phyloP scores from a whole-genome alignment of 495 filamentous ascomycete genomes.

The Trichocladium uniseriatum region DNA sequence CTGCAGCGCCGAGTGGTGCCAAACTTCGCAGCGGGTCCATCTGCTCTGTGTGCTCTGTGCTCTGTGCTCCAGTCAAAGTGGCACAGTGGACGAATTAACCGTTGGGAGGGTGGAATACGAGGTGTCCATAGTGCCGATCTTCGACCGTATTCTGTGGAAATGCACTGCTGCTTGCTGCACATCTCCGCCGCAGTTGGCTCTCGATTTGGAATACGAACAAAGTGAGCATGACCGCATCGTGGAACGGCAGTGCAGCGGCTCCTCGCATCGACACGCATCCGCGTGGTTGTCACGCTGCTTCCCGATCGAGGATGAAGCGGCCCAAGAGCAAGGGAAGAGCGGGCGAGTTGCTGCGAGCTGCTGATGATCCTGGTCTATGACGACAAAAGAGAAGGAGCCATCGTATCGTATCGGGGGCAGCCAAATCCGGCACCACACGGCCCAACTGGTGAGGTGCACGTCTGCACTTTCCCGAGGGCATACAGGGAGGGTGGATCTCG shows the following conservation, averaged over 20 bases:
- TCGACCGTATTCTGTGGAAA: background rate
- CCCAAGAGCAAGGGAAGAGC: no score
- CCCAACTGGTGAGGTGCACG: background rate
- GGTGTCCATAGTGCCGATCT: conserved; percentile 5
- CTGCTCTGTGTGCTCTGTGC: no score
- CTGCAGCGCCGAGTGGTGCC: background rate
- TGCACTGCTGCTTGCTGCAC: background rate
- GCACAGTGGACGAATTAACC: background rate
- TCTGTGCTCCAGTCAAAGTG: background rate
- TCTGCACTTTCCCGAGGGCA: background rate
- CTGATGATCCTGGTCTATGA: background rate
- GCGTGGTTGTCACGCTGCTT: background rate
- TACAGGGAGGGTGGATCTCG: background rate
- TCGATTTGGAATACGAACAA: background rate
- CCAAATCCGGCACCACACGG: background rate
- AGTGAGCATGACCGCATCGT: background rate
- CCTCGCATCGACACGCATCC: background rate
- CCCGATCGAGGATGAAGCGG: background rate
- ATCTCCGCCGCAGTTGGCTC: background rate
- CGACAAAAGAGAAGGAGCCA: background rate
- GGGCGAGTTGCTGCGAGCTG: background rate
- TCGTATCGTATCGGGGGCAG: background rate
- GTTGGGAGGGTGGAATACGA: conserved; percentile 8
- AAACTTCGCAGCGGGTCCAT: background rate
- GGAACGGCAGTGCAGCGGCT: background rate